Conservation (phyloP, 2,329 filamentous ascomycete species). For the Amesomyces nigricolor region DNA sequence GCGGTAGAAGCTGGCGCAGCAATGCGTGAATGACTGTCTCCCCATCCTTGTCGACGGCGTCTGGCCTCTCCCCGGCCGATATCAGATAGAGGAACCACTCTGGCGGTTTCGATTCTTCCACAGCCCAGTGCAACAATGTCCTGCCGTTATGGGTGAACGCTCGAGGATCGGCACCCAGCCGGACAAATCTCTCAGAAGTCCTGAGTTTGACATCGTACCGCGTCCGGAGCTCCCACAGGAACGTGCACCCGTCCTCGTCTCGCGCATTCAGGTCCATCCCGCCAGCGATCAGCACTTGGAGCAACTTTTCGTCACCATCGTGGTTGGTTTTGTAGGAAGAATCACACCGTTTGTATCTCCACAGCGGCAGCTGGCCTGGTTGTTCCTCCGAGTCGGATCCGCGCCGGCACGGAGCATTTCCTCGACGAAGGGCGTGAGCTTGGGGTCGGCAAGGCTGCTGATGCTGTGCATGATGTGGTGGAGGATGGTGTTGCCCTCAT, state of each 20-base stretch:
- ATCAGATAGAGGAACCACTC: not conserved
- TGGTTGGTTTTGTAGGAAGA: too few relatives aligned
- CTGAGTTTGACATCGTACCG: not conserved
- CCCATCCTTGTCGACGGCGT: not conserved
- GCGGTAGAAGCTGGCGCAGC: too few relatives aligned
- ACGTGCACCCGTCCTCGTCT: not conserved
- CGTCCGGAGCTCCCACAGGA: not conserved
- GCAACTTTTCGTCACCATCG: not conserved
- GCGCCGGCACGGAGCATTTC: not conserved
- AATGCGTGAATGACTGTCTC: not conserved
- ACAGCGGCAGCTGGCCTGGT: not conserved
- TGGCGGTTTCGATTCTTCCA: not conserved
- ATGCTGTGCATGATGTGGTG: not conserved
- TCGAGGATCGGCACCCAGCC: not conserved
- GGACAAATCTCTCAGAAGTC: not conserved
- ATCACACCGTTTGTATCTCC: too few relatives aligned
- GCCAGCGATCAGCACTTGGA: not conserved
- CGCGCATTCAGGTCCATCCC: constrained; percentile 5
- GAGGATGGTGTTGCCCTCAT: not conserved
- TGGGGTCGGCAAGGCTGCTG: not conserved
- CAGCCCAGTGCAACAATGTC: not conserved
- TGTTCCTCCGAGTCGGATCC: not conserved
- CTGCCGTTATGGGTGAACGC: not conserved
- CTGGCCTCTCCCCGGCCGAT: not conserved
- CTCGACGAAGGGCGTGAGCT: not conserved